Evolutionary conservation across 106 monocot species (phyloP).

Genomic region (Phalaenopsis equestris): DNA sequence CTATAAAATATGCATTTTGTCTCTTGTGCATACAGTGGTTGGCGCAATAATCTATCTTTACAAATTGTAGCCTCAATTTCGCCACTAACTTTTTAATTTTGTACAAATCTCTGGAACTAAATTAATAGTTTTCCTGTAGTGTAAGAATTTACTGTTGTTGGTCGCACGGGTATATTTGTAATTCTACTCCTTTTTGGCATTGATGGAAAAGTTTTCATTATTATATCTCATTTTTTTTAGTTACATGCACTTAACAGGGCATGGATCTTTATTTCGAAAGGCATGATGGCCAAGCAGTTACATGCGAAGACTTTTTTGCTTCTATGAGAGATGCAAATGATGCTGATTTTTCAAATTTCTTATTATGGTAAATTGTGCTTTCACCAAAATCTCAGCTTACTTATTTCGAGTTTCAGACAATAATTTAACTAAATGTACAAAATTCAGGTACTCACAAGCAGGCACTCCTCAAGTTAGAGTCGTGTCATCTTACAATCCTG

Average conservation of each 20-base stretch:
- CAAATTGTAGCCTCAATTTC: too few relatives aligned
- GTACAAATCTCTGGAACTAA: too few relatives aligned
- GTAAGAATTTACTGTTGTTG: neutral
- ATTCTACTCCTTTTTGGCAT: neutral
- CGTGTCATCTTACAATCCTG: constrained; percentile 68
- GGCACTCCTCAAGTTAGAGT: constrained; percentile 80
- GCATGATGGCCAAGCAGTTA: constrained; percentile 99
- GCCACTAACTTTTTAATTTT: too few relatives aligned
- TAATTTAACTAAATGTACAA: neutral
- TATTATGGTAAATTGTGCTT: constrained; percentile 51
- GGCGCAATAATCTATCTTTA: too few relatives aligned
- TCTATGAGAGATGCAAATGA: constrained; percentile 97
- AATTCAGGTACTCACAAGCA: constrained; percentile 91
- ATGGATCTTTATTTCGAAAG: constrained; percentile 99
- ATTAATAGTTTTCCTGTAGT: neutral
- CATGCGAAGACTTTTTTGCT: constrained; percentile 98
- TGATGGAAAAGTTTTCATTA: neutral
- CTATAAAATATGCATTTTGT: too few relatives aligned
- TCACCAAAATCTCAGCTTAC: neutral
- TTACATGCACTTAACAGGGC: constrained; percentile 35
- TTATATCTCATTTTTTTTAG: neutral
- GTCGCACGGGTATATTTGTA: neutral
- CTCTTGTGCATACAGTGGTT: too few relatives aligned
- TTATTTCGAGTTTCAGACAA: neutral
- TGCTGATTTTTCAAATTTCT: constrained; percentile 76